These are phyloP conservation scores for Aspergillus transmontanensis DNA, from an alignment of 2,329 filamentous ascomycete genomes.

Conservation along the genomic window DNA sequence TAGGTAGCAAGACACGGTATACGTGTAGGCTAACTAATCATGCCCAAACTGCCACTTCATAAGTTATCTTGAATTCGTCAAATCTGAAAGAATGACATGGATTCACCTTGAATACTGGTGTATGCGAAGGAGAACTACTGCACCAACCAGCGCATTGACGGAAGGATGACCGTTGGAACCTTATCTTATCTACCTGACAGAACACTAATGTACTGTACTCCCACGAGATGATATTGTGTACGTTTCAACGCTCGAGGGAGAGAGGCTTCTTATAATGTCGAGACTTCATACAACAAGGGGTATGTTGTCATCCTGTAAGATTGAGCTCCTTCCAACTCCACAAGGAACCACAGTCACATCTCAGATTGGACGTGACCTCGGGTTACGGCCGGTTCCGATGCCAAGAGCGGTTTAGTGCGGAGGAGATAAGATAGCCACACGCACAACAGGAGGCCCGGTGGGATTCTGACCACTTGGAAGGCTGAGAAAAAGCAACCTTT, in stretches of 20 bases:
- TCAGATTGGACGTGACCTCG: conserved; percentile 11
- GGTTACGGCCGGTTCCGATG: conserved; percentile 32
- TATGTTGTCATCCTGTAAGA: not conserved
- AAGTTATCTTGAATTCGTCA: not conserved
- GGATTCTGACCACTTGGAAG: not conserved
- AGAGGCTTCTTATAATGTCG: not conserved
- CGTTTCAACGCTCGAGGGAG: not conserved
- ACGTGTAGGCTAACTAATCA: not conserved
- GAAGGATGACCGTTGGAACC: not conserved
- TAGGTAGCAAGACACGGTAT: not conserved
- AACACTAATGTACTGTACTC: not conserved
- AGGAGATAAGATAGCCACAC: conserved; percentile 9
- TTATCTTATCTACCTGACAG: not conserved
- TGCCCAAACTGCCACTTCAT: not conserved
- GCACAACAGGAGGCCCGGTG: not conserved
- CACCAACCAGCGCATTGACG: not conserved
- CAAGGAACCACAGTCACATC: not conserved
- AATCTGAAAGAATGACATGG: not conserved
- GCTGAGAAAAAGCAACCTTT: not conserved
- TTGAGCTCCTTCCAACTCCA: conserved; percentile 1
- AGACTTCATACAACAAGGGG: not conserved
- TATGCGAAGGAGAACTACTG: not conserved
- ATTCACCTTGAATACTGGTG: not conserved
- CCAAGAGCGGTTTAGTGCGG: conserved; percentile 13
- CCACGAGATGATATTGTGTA: not conserved